Evolutionary conservation across 2,329 filamentous ascomycete species (phyloP).

Genomic region (Triangularia verruculosa): DNA sequence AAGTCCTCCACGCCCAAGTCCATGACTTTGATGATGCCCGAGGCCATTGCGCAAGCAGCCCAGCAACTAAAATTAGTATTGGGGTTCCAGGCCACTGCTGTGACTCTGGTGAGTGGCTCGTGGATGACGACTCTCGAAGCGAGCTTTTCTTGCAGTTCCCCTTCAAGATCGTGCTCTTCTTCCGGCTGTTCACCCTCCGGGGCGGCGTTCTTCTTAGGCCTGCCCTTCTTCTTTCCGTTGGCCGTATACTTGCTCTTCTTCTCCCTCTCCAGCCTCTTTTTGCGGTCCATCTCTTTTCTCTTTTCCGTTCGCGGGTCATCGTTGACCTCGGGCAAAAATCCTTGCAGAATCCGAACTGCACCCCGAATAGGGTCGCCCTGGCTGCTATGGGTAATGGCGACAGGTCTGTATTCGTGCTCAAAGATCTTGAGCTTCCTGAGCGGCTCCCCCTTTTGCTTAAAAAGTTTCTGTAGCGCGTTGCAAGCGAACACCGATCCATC

Average conservation of each 20-base stretch:
- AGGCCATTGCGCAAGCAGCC: slow-evolving; percentile 65
- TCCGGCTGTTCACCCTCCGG: slow-evolving; percentile 20
- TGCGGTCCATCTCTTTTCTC: slow-evolving; percentile 33
- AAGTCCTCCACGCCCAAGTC: slow-evolving; percentile 52
- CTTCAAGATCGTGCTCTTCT: slow-evolving; percentile 20
- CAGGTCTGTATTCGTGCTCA: slow-evolving; percentile 50
- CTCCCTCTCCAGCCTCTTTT: slow-evolving; percentile 37
- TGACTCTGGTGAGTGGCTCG: slow-evolving; percentile 62
- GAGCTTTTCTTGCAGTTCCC: slow-evolving; percentile 26
- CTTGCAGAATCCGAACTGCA: slow-evolving; percentile 49
- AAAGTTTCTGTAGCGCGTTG: slow-evolving; percentile 44
- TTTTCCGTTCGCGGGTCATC: slow-evolving; percentile 43
- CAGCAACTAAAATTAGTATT: slow-evolving; percentile 64
- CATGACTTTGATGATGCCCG: slow-evolving; percentile 63
- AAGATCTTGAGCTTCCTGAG: slow-evolving; percentile 46
- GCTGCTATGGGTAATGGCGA: not conserved
- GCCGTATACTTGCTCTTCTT: slow-evolving; percentile 23
- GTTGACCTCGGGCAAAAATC: slow-evolving; percentile 51
- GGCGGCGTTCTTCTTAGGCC: slow-evolving; percentile 21
- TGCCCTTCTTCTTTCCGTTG: slow-evolving; percentile 26
- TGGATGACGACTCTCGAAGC: slow-evolving; percentile 50
- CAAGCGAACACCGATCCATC: slow-evolving; percentile 53
- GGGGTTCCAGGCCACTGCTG: slow-evolving; percentile 65
- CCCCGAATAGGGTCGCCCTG: slow-evolving; percentile 37
- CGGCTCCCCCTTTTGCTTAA: slow-evolving; percentile 39